Conservation (phyloP, 2,329 filamentous ascomycete genomes). For the Graphilbum fragrans region DNA sequence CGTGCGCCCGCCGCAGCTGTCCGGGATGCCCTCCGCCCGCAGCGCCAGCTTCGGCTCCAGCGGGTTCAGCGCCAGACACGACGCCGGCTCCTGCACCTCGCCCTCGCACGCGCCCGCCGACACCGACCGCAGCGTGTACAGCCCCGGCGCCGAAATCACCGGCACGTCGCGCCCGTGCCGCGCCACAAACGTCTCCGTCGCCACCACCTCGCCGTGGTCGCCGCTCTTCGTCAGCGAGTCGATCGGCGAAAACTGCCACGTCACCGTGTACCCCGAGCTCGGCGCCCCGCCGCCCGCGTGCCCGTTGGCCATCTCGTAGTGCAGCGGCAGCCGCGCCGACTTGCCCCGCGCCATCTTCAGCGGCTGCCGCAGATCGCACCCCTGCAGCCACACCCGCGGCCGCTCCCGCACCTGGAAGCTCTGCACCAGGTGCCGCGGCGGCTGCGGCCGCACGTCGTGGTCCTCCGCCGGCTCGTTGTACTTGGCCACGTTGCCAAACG, state of each 20-base stretch:
- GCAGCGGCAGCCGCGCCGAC: conserved; percentile 55
- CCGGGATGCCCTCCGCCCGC: conserved; percentile 68
- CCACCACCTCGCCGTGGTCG: conserved; percentile 51
- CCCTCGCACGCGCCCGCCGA: conserved; percentile 73
- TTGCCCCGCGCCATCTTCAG: conserved; percentile 73
- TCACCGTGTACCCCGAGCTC: conserved; percentile 51
- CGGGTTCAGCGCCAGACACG: conserved; percentile 86
- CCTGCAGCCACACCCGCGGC: conserved; percentile 57
- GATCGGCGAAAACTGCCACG: conserved; percentile 72
- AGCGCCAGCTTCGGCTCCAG: conserved; percentile 71
- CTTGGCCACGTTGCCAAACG: conserved; percentile 71
- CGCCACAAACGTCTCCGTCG: conserved; percentile 45
- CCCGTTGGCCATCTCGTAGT: conserved; percentile 50
- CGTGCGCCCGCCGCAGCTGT: conserved; percentile 90
- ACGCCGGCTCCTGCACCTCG: conserved; percentile 84
- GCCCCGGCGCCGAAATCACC: conserved; percentile 61
- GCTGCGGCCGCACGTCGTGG: conserved; percentile 47
- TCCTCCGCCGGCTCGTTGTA: conserved; percentile 60
- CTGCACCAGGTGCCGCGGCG: conserved; percentile 52
- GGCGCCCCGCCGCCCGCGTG: conserved; percentile 22
- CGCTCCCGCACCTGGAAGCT: conserved; percentile 78
- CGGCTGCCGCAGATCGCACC: conserved; percentile 69
- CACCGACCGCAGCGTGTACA: conserved; percentile 76
- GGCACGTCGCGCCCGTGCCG: conserved; percentile 53
- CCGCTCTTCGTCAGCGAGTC: conserved; percentile 56